phyloP scores from a whole-genome alignment of 345 rosid species.

The Alliaria petiolata region DNA sequence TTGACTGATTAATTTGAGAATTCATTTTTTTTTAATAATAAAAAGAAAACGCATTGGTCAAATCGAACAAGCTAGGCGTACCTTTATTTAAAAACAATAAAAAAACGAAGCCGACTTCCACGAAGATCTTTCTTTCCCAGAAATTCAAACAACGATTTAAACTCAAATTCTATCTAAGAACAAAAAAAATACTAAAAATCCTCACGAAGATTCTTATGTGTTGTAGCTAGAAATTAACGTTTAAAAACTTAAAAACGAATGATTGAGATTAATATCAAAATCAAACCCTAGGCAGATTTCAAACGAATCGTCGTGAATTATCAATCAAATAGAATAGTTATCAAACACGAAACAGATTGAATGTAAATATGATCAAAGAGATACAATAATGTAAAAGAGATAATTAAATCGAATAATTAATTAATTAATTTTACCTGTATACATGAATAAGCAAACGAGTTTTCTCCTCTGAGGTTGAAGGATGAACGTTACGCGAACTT shows the following conservation, averaged over 20 bases:
- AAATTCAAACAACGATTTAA: slow-evolving; percentile 1
- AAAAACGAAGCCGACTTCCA: slow-evolving; percentile 15
- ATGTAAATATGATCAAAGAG: not conserved
- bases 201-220: not conserved
- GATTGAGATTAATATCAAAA: not conserved
- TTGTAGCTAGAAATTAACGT: not conserved
- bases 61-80: slow-evolving; percentile 13
- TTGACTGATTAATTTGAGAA: slow-evolving; percentile 12
- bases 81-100: not conserved
- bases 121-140: not conserved
- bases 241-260: not conserved
- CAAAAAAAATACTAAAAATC: not conserved
- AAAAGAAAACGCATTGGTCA: slow-evolving; percentile 10
- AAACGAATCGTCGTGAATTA: slow-evolving; percentile 3
- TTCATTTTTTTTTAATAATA: not conserved
- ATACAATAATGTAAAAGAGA: not conserved
- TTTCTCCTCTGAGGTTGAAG: not conserved
- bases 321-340: not conserved
- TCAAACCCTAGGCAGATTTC: slow-evolving; percentile 4
- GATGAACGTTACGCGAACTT: slow-evolving; percentile 33
- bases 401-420: not conserved
- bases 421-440: slow-evolving; percentile 14
- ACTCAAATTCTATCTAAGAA: not conserved
- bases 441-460: slow-evolving; percentile 10
- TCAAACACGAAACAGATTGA: slow-evolving; percentile 5